Conservation (phyloP, 202 grass and related monocot species). For the Digitaria exilis region DNA sequence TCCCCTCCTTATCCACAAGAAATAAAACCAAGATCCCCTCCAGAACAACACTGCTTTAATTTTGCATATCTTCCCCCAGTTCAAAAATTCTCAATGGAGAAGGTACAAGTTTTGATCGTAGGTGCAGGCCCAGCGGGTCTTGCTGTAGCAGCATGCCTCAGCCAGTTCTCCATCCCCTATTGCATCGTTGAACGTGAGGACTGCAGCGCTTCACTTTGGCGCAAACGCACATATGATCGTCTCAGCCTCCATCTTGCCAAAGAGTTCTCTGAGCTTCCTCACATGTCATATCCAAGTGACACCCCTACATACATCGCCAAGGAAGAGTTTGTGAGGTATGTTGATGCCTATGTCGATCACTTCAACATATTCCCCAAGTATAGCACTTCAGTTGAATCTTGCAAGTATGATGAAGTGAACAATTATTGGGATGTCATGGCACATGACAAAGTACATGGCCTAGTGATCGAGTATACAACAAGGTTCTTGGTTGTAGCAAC, state of each 20-base stretch:
- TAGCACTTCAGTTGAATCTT: constrained; percentile 48
- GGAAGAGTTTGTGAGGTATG: constrained; percentile 69
- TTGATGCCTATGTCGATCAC: constrained; percentile 51
- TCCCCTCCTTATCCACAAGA: too few species aligned
- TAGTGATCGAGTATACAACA: constrained; percentile 30
- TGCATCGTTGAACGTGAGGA: constrained; percentile 60
- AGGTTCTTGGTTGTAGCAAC: constrained; percentile 77
- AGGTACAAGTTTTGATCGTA: constrained; percentile 56
- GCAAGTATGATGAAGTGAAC: constrained; percentile 43
- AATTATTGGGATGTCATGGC: constrained; percentile 40
- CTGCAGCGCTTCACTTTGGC: constrained; percentile 72
- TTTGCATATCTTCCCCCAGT: background rate
- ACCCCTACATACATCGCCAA: constrained; percentile 59
- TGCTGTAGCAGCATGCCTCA: constrained; percentile 61
- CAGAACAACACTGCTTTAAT: background rate
- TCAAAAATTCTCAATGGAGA: constrained; percentile 24
- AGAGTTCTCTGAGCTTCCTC: constrained; percentile 70
- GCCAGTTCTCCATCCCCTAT: constrained; percentile 53
- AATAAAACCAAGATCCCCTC: too few species aligned
- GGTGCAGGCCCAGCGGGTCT: constrained; percentile 70
- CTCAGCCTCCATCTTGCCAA: constrained; percentile 79
- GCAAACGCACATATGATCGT: constrained; percentile 63
- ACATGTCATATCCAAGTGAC: constrained; percentile 56
- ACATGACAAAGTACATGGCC: background rate
- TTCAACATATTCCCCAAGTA: constrained; percentile 64